Evolutionary conservation across 164 flowering plant genomes (phyloP), one percentile per base, ranked within the genome.

Genomic region (Hamamelis virginiana): DNA sequence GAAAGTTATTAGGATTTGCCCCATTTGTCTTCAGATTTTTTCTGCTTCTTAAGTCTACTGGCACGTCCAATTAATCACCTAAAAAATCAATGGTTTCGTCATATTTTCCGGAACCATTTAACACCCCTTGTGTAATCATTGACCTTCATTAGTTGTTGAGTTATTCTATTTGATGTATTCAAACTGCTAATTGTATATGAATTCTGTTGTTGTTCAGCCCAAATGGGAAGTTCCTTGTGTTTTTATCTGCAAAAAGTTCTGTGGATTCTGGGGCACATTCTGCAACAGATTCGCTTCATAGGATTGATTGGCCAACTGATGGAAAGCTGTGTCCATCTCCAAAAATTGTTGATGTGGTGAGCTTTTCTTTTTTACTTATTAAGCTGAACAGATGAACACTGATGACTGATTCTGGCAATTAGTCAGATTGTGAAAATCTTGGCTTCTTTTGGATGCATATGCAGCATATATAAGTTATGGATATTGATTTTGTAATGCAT

Each of bases 221-320:
- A 67, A 94, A 91, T 82, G 97, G 97, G 57, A 86, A 85, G 76
- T 80, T 68, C 69, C 96, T 95, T 45, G 79, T 90, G 28, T 96
- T 93, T 78, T 61, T 87, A 72, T 93, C 98, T 70, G 86, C 92
- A 68, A 87, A 82, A 80, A 77, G 81, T 75, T 71, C 92, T 63
- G 95, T 95, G 67, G 95, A 93, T 61, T 82, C 90, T 68, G 93
- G 98, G 47, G 96, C 95, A 60, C 98, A 93, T 80, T 83, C 65
- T 19, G 90, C 97, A 46, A 96, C 99, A 25, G 64, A 91, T 66
- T 91, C 99, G 19, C 95, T 96, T 72, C 99, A 96, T 69, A 87
- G 80, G 79, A 85, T 96, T 73, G 91, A 86, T 68, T 96, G 99
- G 99, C 80, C 90, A 11, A 64, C 74, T 19, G 83, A 87, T 77